Evolutionary conservation across 2,329 filamentous ascomycete species (phyloP), one percentile per base, ranked within the genome.

Genomic region (Fusarium multiceps): DNA sequence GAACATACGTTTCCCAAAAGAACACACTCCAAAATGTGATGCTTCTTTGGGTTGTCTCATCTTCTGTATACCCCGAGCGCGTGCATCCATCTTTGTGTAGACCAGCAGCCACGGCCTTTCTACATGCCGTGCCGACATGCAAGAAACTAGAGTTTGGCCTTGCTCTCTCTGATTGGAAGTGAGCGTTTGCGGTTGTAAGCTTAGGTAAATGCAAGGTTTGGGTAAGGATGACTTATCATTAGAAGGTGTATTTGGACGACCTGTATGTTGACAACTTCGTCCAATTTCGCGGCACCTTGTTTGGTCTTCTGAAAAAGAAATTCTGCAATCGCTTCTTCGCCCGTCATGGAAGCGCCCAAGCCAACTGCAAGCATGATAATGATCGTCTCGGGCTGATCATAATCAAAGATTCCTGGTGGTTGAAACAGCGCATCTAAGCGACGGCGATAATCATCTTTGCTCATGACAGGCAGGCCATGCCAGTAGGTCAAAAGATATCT

Each of bases 251-350:
- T 76, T 59, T 84, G 82, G 6, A 84, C 76, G 2, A 79, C 79
- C 54, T 83, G 80, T 16, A 82, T 67, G 45, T 84, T 84, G 4
- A 84, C 82, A 18, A 82, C 78, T 27, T 84, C 82, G 47, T 84
- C 82, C 48, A 81, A 75, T 8, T 77, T 74, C 8, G 70, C 71
- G 14, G 77, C 72, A 0, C 79, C 79, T 28, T 78, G 76, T 66
- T 82, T 83, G 6, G 81, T 81, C n/a, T 79, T 81, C 28, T 83
- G 79, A 23, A 81, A 82, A 27, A 84, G 59, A 23, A 82, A 76
- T 28, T 83, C 80, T 0, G 79, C 81, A 66, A 81, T 81, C 3
- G 76, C 71, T 54, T 78, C 78, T 54, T 82, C 77, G 4, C 81
- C 78, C 0, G 79, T 78, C 34, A 80, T 81, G 1, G 80, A 72